Conservation (phyloP, 768 basidiomycete species). For the Termitomyces bulborhizus region DNA sequence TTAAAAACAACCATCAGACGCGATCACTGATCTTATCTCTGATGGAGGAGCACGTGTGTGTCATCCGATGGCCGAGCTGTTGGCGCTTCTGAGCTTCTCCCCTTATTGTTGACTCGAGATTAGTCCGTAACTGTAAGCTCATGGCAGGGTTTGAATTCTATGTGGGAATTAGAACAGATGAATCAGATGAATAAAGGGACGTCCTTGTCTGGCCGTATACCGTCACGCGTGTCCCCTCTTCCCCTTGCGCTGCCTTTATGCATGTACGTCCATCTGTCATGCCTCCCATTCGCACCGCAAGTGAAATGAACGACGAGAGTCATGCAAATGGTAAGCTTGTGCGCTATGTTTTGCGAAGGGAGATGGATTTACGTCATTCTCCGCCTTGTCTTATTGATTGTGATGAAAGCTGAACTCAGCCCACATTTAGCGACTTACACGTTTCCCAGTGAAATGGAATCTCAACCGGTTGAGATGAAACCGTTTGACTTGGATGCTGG, state of each 20-base stretch:
- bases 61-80: not conserved
- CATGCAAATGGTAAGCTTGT: not conserved
- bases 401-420: not conserved
- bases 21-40: not conserved
- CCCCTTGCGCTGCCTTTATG: not conserved
- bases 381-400: too few species aligned
- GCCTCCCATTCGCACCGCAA: not conserved
- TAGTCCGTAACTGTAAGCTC: not conserved
- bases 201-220: not conserved
- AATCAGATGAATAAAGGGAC: conserved; percentile 1
- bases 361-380: not conserved
- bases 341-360: not conserved
- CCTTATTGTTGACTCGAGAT: conserved; percentile 1
- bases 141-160: not conserved
- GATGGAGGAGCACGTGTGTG: not conserved
- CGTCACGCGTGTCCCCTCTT: not conserved
- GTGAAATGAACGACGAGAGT: not conserved
- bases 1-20: not conserved
- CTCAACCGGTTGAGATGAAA: conserved; percentile 17
- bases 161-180: not conserved
- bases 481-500: not conserved
- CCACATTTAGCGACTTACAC: conserved; percentile 38
- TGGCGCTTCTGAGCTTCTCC: not conserved
- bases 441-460: conserved; percentile 57
- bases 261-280: not conserved